phyloP scores from a whole-genome alignment of 2,329 filamentous ascomycete genomes.

The Aspergillus ibericus region DNA sequence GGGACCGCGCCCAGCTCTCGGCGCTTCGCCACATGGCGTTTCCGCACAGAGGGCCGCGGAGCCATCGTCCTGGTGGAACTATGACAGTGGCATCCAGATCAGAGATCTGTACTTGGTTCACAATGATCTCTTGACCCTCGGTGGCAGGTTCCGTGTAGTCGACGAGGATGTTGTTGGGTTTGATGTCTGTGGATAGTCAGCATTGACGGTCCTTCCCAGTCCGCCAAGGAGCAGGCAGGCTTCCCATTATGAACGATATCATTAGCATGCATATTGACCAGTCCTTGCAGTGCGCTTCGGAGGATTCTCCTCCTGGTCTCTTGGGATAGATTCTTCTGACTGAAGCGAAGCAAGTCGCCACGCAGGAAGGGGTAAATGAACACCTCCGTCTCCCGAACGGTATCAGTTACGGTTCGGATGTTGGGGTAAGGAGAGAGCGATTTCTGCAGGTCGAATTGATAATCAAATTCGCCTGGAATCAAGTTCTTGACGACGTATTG shows the following conservation, averaged over 20 bases:
- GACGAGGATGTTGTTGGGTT: slow-evolving; percentile 10
- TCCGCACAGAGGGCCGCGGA: slow-evolving; percentile 27
- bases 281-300: slow-evolving; percentile 24
- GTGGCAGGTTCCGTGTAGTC: background rate
- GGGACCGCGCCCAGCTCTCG: slow-evolving; percentile 34
- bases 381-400: slow-evolving; percentile 14
- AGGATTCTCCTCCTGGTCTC: slow-evolving; percentile 17
- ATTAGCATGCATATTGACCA: slow-evolving; percentile 35
- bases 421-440: slow-evolving; percentile 25
- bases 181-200: slow-evolving; percentile 11
- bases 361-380: slow-evolving; percentile 24
- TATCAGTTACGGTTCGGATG: slow-evolving; percentile 29
- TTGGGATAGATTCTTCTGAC: slow-evolving; percentile 14
- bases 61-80: slow-evolving; percentile 24
- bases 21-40: slow-evolving; percentile 39
- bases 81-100: slow-evolving; percentile 34
- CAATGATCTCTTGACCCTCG: slow-evolving; percentile 8
- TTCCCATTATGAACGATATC: slow-evolving; percentile 35
- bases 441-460: slow-evolving; percentile 29
- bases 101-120: slow-evolving; percentile 30
- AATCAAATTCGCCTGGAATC: slow-evolving; percentile 32
- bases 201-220: background rate
- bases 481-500: slow-evolving; percentile 19
- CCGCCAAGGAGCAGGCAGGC: background rate
- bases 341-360: slow-evolving; percentile 17